Evolutionary conservation across 2,329 filamentous ascomycete species (phyloP), one percentile per base, ranked within the genome.

Genomic region (Ophiocordyceps robertsii): DNA sequence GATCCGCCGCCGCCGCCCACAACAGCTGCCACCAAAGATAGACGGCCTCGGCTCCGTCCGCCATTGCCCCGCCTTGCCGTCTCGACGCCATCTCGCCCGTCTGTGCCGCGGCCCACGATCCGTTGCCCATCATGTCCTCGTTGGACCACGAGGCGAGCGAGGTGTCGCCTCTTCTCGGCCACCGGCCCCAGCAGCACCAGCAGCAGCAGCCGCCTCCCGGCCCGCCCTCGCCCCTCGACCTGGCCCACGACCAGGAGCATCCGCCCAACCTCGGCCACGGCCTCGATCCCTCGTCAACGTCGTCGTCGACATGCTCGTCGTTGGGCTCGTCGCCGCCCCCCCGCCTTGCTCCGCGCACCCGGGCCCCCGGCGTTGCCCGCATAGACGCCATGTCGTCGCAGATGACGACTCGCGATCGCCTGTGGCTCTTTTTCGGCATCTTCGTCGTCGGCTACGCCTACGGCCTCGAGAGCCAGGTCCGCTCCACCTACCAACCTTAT

Each of bases 401-500:
- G 35, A 62, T 77, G 16, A 68, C 65, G 0, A 45, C 56, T 0
- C 45, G 53, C 3, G 68, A 77, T 48, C 68, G 72, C 2, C 51
- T 68, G 13, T 63, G 66, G 46, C 62, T 80, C 39, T 78, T 79
- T 49, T 51, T 68, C 29, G 66, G 71, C 21, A 67, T 80, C 42
- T 80, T 80, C 52, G 51, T 80, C 17, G 63, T 79, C 38, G 70
- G 73, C 2, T 81, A 77, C 52, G 72, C 72, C 6, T 80, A 79
- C 50, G 72, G 73, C 0, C 59, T 79, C 27, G 73, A 78, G 53
- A 67, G 67, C 24, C 68, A 64, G 8, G 63, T 76, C 29, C 66
- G 74, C 2, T 61, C 58, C 13, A 64, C 67, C 2, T 77, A 75
- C 51, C 70, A 73, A 61, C 67, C 75, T 1, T 64, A 67, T 48